phyloP scores from a whole-genome alignment of 2,329 filamentous ascomycete species.

The Fusarium secorum region DNA sequence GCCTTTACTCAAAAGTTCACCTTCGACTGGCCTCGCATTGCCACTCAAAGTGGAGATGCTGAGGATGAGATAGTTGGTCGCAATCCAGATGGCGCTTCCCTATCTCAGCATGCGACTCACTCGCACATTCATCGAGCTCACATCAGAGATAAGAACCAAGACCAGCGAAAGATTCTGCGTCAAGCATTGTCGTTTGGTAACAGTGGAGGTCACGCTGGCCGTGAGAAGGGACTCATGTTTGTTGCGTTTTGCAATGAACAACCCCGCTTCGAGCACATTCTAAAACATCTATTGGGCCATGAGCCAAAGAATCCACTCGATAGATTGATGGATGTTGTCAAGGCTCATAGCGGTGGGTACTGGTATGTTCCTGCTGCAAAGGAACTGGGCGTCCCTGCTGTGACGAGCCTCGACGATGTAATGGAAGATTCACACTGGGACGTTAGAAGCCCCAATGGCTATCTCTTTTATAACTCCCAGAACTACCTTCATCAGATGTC shows the following conservation, averaged over 20 bases:
- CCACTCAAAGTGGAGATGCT: background rate
- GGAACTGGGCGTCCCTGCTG: background rate
- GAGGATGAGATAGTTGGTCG: background rate
- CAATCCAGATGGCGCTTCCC: background rate
- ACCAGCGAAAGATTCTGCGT: background rate
- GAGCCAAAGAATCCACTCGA: background rate
- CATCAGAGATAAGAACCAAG: background rate
- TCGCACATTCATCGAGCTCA: background rate
- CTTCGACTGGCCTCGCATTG: background rate
- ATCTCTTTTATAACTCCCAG: background rate
- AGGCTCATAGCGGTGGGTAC: background rate
- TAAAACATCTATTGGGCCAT: background rate
- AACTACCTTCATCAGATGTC: background rate
- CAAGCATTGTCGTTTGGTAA: background rate
- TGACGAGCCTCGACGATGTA: background rate
- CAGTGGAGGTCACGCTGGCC: background rate
- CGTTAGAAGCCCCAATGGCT: background rate
- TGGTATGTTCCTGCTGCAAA: background rate
- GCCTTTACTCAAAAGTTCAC: background rate
- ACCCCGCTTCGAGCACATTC: background rate
- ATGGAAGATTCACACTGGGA: background rate
- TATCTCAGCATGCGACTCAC: background rate
- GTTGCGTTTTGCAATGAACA: background rate
- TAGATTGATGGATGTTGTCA: background rate
- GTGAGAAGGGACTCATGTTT: background rate